phyloP scores from a whole-genome alignment of 2,329 filamentous ascomycete genomes.

The Aspergillus amoenus region DNA sequence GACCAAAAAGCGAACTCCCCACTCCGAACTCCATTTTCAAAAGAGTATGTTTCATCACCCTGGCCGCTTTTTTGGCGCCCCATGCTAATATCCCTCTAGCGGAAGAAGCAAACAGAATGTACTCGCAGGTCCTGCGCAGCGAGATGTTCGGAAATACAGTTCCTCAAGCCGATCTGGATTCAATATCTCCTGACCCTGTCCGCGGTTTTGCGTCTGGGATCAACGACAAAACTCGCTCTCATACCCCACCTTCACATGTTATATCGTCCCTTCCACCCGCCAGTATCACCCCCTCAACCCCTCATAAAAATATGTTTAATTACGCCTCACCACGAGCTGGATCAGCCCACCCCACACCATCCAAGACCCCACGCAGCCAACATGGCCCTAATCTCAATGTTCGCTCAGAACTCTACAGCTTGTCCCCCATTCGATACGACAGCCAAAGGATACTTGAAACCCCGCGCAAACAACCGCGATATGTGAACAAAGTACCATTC shows the following conservation, averaged over 20 bases:
- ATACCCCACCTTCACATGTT: conserved; percentile 74
- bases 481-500: conserved; percentile 94
- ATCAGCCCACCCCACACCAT: conserved; percentile 81
- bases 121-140: conserved; percentile 79
- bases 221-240: conserved; percentile 69
- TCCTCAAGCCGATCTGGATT: conserved; percentile 71
- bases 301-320: conserved; percentile 94
- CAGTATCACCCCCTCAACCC: conserved; percentile 83
- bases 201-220: conserved; percentile 47
- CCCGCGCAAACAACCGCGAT: conserved; percentile 81
- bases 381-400: conserved; percentile 87
- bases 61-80: background rate
- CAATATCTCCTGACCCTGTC: conserved; percentile 58
- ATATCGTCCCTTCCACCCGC: conserved; percentile 66
- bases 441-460: conserved; percentile 93
- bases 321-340: conserved; percentile 76
- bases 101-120: conserved; percentile 93
- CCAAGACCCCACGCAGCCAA: conserved; percentile 82
- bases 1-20: conserved; percentile 77
- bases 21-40: conserved; percentile 91
- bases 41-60: conserved; percentile 62
- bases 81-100: conserved; percentile 47
- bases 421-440: conserved; percentile 88
- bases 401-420: conserved; percentile 87
- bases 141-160: conserved; percentile 92